Evolutionary conservation across 495 filamentous ascomycete species (phyloP).

Genomic region (Annulohypoxylon maeteangense): DNA sequence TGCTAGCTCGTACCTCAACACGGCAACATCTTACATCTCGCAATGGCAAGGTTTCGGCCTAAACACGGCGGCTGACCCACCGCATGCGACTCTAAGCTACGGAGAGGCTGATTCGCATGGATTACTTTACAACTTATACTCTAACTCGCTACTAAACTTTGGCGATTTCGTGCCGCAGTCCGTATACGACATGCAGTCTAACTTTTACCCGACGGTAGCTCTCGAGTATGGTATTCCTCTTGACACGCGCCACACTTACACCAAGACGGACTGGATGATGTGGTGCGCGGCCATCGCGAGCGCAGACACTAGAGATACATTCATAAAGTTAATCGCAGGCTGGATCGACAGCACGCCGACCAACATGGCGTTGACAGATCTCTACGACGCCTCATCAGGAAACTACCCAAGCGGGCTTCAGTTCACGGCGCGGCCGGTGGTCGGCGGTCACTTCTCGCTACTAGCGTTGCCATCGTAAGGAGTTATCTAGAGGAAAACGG

Average conservation of each 20-base stretch:
- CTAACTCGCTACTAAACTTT: constrained; percentile 79
- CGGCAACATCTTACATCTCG: constrained; percentile 75
- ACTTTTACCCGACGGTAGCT: constrained; percentile 81
- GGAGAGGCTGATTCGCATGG: constrained; percentile 59
- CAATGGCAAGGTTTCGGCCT: constrained; percentile 82
- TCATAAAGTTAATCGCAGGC: constrained; percentile 74
- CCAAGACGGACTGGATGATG: constrained; percentile 91
- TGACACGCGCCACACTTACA: constrained; percentile 84
- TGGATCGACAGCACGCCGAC: constrained; percentile 83
- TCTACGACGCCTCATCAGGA: constrained; percentile 76
- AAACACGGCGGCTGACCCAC: constrained; percentile 68
- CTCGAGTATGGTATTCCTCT: constrained; percentile 83
- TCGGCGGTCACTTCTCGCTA: constrained; percentile 84
- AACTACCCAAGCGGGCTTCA: constrained; percentile 66
- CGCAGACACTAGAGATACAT: constrained; percentile 66
- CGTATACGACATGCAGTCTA: constrained; percentile 81
- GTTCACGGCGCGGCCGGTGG: constrained; percentile 84
- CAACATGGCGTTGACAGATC: constrained; percentile 78
- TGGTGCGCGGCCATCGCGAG: constrained; percentile 80
- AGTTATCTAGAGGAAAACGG: not conserved
- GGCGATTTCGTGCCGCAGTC: constrained; percentile 68
- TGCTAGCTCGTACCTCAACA: constrained; percentile 68
- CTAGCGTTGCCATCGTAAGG: constrained; percentile 64
- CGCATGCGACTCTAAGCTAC: constrained; percentile 79
- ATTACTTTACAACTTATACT: constrained; percentile 89